Conservation (phyloP, 2,329 filamentous ascomycete genomes). For the Fusarium sp. region DNA sequence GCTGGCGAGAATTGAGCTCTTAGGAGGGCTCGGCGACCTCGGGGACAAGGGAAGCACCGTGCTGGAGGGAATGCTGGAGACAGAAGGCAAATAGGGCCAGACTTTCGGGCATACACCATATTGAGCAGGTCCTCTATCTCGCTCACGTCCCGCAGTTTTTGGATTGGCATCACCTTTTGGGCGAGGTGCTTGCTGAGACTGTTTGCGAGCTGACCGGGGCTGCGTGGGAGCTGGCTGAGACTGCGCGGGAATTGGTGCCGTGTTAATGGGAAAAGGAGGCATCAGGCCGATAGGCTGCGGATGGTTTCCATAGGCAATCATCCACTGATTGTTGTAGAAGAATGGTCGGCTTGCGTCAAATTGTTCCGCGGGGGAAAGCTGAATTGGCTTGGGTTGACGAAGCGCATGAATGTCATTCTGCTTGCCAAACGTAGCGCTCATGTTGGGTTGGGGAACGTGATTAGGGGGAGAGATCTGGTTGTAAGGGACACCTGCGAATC, state of each 20-base stretch:
- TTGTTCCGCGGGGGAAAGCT: conserved; percentile 56
- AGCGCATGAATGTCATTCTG: conserved; percentile 47
- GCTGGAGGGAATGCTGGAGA: background rate
- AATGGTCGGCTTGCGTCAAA: conserved; percentile 61
- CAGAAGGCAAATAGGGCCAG: background rate
- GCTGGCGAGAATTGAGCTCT: conserved; percentile 61
- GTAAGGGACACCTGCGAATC: conserved; percentile 47
- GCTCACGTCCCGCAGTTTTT: background rate
- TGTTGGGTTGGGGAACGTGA: background rate
- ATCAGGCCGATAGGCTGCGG: conserved; percentile 40
- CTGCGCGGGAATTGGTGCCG: conserved; percentile 20
- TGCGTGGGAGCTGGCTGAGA: conserved; percentile 11
- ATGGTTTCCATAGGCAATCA: conserved; percentile 49
- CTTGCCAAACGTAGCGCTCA: conserved; percentile 39
- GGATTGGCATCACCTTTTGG: background rate
- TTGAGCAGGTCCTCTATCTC: background rate
- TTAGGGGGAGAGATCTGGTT: conserved; percentile 35
- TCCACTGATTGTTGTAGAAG: conserved; percentile 58
- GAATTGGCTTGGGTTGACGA: conserved; percentile 49
- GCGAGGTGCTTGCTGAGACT: background rate
- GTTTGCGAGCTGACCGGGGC: background rate
- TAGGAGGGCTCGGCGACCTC: background rate
- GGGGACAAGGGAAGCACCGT: background rate
- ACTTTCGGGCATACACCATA: no score
- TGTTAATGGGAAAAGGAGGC: conserved; percentile 36